These are phyloP conservation scores for Penicillium chermesinum DNA, from an alignment of 495 filamentous ascomycete genomes.

Conservation along the genomic window DNA sequence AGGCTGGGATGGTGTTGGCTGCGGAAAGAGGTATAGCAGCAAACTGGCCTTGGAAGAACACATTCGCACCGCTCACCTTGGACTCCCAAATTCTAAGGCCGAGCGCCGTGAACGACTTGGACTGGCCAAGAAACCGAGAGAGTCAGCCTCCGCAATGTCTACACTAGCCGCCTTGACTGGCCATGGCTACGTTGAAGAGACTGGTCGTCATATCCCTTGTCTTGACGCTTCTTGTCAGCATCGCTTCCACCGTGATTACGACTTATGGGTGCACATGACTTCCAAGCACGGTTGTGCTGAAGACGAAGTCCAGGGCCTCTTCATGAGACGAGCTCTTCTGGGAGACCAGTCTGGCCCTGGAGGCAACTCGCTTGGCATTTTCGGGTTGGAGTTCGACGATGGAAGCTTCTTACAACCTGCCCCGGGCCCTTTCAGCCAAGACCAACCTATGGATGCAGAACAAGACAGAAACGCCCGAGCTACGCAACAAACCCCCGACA, in stretches of 20 bases:
- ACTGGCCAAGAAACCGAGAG: conserved; percentile 19
- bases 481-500: conserved; percentile 6
- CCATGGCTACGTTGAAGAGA: conserved; percentile 49
- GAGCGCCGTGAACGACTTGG: conserved; percentile 38
- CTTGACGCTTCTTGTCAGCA: conserved; percentile 46
- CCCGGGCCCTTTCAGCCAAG: background rate
- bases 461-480: background rate
- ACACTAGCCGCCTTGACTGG: conserved; percentile 54
- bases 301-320: conserved; percentile 47
- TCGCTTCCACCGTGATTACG: conserved; percentile 62
- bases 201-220: conserved; percentile 52
- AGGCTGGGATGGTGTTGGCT: conserved; percentile 65
- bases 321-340: conserved; percentile 38
- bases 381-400: conserved; percentile 39
- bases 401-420: background rate
- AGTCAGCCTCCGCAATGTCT: conserved; percentile 16
- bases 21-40: conserved; percentile 60
- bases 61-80: conserved; percentile 68
- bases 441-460: too few species aligned
- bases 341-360: conserved; percentile 25
- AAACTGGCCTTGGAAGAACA: conserved; percentile 78
- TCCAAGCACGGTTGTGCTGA: conserved; percentile 46
- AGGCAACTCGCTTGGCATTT: conserved; percentile 36
- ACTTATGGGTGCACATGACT: conserved; percentile 62
- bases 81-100: conserved; percentile 44